A percentile compares a stretch with the other conserved stretches of the same genome.
These are phyloP conservation scores for Trichocladium uniseriatum DNA, from an alignment of 495 filamentous ascomycete genomes.

Conservation along the genomic window DNA sequence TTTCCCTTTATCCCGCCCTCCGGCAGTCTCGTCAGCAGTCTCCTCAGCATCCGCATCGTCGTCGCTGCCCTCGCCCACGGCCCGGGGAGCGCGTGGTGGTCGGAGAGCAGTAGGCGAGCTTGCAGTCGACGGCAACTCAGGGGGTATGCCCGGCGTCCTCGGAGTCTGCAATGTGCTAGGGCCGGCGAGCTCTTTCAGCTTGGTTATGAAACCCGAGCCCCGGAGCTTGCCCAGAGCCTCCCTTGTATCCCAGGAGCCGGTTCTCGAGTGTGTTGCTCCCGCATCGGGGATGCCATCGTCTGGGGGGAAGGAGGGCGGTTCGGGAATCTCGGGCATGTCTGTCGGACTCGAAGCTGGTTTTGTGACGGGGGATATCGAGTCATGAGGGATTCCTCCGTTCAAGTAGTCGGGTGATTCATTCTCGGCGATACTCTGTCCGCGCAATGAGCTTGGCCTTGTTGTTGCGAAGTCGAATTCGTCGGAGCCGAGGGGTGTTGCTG, in stretches of 20 bases:
- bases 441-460: slow-evolving; percentile 9
- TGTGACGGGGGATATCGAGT: slow-evolving; percentile 18
- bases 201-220: slow-evolving; percentile 56
- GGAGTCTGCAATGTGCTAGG: slow-evolving; percentile 39
- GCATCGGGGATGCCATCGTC: slow-evolving; percentile 37
- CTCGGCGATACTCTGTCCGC: slow-evolving; percentile 8
- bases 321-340: slow-evolving; percentile 6
- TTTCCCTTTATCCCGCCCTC: slow-evolving; percentile 33
- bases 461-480: slow-evolving; percentile 28
- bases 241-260: slow-evolving; percentile 48
- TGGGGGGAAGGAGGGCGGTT: slow-evolving; percentile 40
- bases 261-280: slow-evolving; percentile 40
- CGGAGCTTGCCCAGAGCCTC: slow-evolving; percentile 47
- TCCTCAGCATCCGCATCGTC: slow-evolving; percentile 69
- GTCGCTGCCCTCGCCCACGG: slow-evolving; percentile 54
- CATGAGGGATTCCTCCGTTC: slow-evolving; percentile 34
- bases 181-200: slow-evolving; percentile 51
- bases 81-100: slow-evolving; percentile 35
- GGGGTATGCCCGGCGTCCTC: slow-evolving; percentile 25
- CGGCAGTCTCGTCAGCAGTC: slow-evolving; percentile 47
- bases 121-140: slow-evolving; percentile 27
- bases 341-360: not conserved
- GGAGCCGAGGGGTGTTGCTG: slow-evolving; percentile 16
- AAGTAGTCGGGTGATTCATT: slow-evolving; percentile 34
- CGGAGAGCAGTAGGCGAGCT: slow-evolving; percentile 43